These are phyloP conservation scores for Trametes elegans DNA, from an alignment of 768 basidiomycete genomes.

Conservation along the genomic window DNA sequence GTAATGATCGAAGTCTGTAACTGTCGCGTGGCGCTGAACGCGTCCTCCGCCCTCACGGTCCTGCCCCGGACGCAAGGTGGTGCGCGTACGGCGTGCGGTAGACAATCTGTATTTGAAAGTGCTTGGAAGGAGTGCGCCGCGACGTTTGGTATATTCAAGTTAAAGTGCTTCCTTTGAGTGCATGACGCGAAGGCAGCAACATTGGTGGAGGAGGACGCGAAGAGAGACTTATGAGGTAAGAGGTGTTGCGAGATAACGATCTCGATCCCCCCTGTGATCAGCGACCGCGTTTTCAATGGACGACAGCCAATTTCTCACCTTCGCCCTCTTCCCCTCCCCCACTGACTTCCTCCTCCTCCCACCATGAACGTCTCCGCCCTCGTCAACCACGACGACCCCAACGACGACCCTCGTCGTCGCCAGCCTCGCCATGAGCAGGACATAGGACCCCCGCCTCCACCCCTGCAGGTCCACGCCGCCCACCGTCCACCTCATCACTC, in stretches of 20 bases:
- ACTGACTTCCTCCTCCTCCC: constrained; percentile 18
- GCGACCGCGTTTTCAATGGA: constrained; percentile 28
- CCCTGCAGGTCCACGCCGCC: constrained; percentile 25
- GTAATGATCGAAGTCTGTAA: constrained; percentile 13
- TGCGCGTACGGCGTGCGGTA: too few species aligned
- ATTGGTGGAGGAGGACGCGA: neutral
- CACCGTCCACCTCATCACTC: constrained; percentile 31
- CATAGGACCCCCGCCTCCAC: constrained; percentile 26
- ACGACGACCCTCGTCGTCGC: constrained; percentile 43
- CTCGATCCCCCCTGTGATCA: constrained; percentile 34
- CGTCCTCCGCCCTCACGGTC: constrained; percentile 9
- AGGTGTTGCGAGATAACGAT: constrained; percentile 29
- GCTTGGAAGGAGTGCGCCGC: too few species aligned
- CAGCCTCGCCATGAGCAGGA: constrained; percentile 35
- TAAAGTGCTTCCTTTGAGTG: too few species aligned
- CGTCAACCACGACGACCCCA: constrained; percentile 62
- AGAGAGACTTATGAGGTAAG: constrained; percentile 17
- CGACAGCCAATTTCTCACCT: constrained; percentile 25
- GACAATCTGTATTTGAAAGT: too few species aligned
- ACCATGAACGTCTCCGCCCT: constrained; percentile 70
- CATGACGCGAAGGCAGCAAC: neutral
- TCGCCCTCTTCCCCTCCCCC: constrained; percentile 24
- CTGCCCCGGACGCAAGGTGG: constrained; percentile 8
- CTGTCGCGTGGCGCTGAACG: constrained; percentile 17
- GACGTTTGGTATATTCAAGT: neutral